Base-by-base conservation (phyloP, 768 basidiomycete genomes). In the Leucocoprinus leucothites region DNA sequence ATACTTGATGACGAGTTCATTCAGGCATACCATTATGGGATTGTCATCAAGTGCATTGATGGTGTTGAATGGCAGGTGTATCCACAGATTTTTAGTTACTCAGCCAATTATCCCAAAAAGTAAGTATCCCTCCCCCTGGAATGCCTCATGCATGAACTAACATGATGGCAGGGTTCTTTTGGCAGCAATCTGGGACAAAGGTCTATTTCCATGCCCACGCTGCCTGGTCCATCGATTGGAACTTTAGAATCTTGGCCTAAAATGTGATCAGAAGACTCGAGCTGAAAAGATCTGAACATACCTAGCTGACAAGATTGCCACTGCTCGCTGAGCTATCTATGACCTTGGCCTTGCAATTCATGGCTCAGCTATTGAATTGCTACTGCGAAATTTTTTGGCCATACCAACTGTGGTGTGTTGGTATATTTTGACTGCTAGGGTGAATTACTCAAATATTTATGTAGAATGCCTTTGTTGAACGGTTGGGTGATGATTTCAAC, bases 191-290 rank as follows among this genome's bases (percentile, higher is more conserved):
- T 60, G 67, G 16, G 64, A 71, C 46, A 65, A 67, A 16, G 78
- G 73, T 0, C n/a, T 56, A 1, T 76, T 67, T 44, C 71, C 70
- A 2, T 74, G 72, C 51, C 71, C 71, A 6, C 60, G 66, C 5
- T 74, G 73, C 52, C 59, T 69, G 24, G 58, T 70, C 1, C 42
- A 56, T 7, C 67, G 65, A 45, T 26, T 49, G 1, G 19, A 68
- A 1, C 60, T 77, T 14, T 44, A 61, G n/a, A 36, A 55, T 1
- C 36, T 77, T 41, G 76, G 75, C 0, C 45, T 0, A 11, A 31
- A 11, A 31, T 11, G 31, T 5, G 31, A 31, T 11, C 5, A 11
- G 31, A 31, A 31, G 31, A 31, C 31, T 11, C 31, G 31, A 31
- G 11, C 11, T 5, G 31, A 31, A 11, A 31, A 31, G 31, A 5